Percentiles rank a stretch among this genome's conserved stretches.
Conservation (phyloP, 2,329 filamentous ascomycete genomes). For the Alternaria brassicae region DNA sequence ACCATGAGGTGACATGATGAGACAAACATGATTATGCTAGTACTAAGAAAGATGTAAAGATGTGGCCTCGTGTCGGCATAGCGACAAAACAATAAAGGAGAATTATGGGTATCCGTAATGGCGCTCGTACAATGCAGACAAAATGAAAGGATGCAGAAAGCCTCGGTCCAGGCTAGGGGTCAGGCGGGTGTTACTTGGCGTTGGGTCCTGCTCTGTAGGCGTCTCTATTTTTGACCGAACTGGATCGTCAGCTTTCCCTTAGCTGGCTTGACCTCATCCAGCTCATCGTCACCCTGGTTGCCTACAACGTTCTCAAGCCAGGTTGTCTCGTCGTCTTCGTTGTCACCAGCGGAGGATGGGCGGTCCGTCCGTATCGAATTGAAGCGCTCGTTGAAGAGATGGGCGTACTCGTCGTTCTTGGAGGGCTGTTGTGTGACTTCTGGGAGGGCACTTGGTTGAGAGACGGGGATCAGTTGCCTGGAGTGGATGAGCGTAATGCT, state of each 20-base stretch:
- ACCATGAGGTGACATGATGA: background rate
- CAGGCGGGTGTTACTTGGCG: constrained; percentile 3
- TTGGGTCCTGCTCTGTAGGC: background rate
- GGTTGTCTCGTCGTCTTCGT: constrained; percentile 45
- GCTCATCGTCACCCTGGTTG: constrained; percentile 26
- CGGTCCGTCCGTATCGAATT: constrained; percentile 34
- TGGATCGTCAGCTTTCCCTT: constrained; percentile 48
- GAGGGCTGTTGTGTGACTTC: constrained; percentile 44
- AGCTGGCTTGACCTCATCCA: constrained; percentile 28
- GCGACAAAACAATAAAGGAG: background rate
- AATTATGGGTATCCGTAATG: constrained; percentile 41
- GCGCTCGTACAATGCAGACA: constrained; percentile 20
- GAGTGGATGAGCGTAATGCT: constrained; percentile 34
- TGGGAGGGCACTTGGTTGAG: constrained; percentile 53
- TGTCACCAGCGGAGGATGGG: constrained; percentile 29
- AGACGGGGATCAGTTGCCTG: constrained; percentile 60
- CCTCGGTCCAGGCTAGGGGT: constrained; percentile 10
- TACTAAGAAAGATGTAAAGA: background rate
- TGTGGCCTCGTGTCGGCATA: background rate
- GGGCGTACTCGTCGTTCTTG: constrained; percentile 49
- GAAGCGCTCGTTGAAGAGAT: constrained; percentile 54
- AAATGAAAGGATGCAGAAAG: constrained; percentile 31
- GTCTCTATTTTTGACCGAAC: constrained; percentile 42
- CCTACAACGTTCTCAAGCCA: constrained; percentile 46
- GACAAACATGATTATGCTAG: background rate